These are phyloP conservation scores for Aegilops tauschii DNA, from an alignment of 176 grass and related monocot genomes.

Conservation along the genomic window DNA sequence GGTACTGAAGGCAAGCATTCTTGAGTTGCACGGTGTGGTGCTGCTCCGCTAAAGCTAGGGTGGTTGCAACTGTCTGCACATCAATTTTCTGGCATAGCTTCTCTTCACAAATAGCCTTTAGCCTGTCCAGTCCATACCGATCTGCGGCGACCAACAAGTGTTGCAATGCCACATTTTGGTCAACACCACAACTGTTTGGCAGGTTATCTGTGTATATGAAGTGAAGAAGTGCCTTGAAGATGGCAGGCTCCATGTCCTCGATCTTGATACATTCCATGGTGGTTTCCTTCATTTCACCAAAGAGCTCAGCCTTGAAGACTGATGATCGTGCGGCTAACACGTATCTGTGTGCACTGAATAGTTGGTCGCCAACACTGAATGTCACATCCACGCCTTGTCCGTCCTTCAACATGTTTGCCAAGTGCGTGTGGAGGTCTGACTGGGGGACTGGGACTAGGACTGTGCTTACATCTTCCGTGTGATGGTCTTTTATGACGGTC, in stretches of 20 bases:
- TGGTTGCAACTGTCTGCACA: neutral
- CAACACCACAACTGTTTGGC: too few species aligned
- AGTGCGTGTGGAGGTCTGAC: neutral
- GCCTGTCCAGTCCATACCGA: too few species aligned
- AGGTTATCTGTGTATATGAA: too few species aligned
- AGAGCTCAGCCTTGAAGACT: too few species aligned
- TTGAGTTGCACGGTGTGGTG: neutral
- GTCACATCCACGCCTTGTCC: neutral
- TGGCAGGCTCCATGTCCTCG: neutral
- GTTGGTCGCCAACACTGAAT: neutral
- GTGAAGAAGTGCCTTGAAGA: too few species aligned
- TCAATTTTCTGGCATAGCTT: too few species aligned
- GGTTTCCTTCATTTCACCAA: neutral
- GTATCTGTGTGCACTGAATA: neutral
- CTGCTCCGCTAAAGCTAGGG: neutral
- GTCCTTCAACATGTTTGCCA: neutral
- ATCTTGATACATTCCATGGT: neutral
- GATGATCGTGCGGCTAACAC: neutral
- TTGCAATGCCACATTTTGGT: too few species aligned
- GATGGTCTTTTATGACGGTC: neutral
- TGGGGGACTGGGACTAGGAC: neutral
- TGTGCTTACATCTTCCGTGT: neutral
- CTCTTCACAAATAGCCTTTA: too few species aligned
- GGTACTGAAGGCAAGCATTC: neutral
- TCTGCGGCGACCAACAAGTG: too few species aligned